Percentiles rank a stretch among this genome's conserved stretches.
Conservation (phyloP, 2,329 filamentous ascomycete genomes). For the Phoma sp. region DNA sequence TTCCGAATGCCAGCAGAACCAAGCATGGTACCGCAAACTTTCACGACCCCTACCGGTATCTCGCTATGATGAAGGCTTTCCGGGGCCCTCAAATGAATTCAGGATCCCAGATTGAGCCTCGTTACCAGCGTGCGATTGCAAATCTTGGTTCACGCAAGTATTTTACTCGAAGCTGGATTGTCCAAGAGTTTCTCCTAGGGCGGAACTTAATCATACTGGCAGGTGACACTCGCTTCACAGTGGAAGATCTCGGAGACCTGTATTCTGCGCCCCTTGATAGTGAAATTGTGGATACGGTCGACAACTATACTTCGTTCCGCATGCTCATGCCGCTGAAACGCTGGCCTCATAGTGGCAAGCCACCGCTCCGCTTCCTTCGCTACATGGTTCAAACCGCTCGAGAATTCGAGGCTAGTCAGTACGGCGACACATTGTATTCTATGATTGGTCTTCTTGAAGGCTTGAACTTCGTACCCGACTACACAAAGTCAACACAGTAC, state of each 20-base stretch:
- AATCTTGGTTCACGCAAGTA: conserved; percentile 14
- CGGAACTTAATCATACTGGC: conserved; percentile 8
- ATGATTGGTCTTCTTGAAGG: conserved; percentile 21
- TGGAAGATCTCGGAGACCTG: conserved; percentile 19
- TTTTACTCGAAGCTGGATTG: conserved; percentile 23
- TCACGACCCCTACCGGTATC: conserved; percentile 3
- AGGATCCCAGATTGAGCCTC: background rate
- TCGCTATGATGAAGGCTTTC: background rate
- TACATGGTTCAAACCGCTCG: conserved; percentile 10
- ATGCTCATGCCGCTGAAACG: conserved; percentile 21
- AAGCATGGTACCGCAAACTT: background rate
- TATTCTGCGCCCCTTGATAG: conserved; percentile 5
- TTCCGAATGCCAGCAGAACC: conserved; percentile 1
- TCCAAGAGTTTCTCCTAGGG: conserved; percentile 22
- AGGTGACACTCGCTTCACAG: conserved; percentile 12
- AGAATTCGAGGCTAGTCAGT: conserved; percentile 17
- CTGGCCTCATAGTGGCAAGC: conserved; percentile 12
- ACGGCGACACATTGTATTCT: conserved; percentile 18
- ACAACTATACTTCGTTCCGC: conserved; percentile 8
- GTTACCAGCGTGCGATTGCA: conserved; percentile 8
- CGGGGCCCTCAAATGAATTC: no score
- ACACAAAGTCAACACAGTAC: conserved; percentile 8
- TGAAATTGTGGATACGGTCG: background rate
- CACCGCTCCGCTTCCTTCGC: conserved; percentile 20
- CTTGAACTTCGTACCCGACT: conserved; percentile 20